Base-by-base conservation (phyloP, 768 basidiomycete genomes). In the Kwoniella pini region DNA sequence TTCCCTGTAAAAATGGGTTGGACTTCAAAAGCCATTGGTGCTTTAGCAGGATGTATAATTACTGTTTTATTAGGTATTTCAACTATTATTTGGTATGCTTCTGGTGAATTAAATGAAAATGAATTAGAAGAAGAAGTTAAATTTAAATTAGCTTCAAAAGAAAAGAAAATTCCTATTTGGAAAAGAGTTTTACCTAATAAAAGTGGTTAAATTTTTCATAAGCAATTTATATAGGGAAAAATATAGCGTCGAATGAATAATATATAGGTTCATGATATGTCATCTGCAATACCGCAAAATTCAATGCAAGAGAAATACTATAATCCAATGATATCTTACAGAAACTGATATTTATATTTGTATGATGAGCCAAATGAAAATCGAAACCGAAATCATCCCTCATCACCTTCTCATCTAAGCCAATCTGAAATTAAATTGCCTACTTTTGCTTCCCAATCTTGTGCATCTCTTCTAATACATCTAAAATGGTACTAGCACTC, bases 401-500 rank as follows among this genome's bases (percentile, higher is more conserved):
- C 26, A 17, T 22, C 57, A 42, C 27, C 44, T 56, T 31, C 40
- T n/a, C n/a, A n/a, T n/a, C n/a, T n/a, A n/a, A n/a, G n/a, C n/a
- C n/a, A n/a, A n/a, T n/a, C n/a, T n/a, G n/a, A n/a, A 12, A 57
- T 11, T 12, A 1, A 3, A 30, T 5, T 19, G 19, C 40, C 13
- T 36, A 36, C 33, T 36, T 42, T 17, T 61, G 9, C 43, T 54
- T 53, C 24, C 59, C 59, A 24, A 70, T 60, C 60, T 66, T 71
- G 66, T 89, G 85, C 55, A 89, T 90, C 48, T 83, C 84, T 68
- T 92, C 86, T 51, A 96, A 78, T 77, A 94, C 89, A 80, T 96
- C 94, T 26, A 98, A 81, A 64, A 97, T 78, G 22, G 91, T 95
- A 77, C 90, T 92, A 45, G 91, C 86, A 71, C 90, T 92, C 96